Conservation (phyloP, 1,284 basidiomycete genomes). For the Sanguinoderma infundibulare region DNA sequence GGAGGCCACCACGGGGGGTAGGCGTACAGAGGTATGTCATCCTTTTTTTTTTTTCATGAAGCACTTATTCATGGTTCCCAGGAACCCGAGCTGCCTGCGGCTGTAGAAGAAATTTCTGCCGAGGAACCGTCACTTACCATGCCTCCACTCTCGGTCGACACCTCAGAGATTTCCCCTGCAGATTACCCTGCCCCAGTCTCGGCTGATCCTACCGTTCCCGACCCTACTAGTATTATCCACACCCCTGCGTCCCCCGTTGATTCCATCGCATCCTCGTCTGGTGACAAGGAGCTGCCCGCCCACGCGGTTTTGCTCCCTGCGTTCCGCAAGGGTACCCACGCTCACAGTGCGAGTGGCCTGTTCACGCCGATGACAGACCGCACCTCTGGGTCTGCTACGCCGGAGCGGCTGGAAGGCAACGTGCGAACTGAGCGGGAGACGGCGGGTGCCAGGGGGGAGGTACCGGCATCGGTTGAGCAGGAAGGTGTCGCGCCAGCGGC, state of each 20-base stretch:
- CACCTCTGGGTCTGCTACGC: constrained; percentile 23
- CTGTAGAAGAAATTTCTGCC: neutral
- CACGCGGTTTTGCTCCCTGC: constrained; percentile 17
- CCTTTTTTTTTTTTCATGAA: neutral
- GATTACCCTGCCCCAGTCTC: constrained; percentile 45
- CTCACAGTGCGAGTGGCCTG: constrained; percentile 32
- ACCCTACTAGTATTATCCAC: constrained; percentile 38
- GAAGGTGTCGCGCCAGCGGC: neutral
- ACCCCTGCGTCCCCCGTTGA: constrained; percentile 25
- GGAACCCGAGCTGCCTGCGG: constrained; percentile 24
- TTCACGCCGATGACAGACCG: constrained; percentile 36
- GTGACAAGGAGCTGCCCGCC: constrained; percentile 9
- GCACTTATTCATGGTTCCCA: neutral
- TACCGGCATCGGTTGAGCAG: neutral
- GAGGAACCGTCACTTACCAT: neutral
- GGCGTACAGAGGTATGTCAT: constrained; percentile 31
- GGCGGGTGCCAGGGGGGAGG: no score
- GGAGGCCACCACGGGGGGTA: constrained; percentile 31
- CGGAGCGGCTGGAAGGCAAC: constrained; percentile 2
- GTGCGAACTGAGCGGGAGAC: no score
- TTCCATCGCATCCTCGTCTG: constrained; percentile 10
- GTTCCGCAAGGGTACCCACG: constrained; percentile 12
- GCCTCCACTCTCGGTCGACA: neutral
- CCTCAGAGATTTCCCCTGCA: neutral
- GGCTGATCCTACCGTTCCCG: constrained; percentile 46